These are phyloP conservation scores for Tuctoria greenei DNA, from an alignment of 176 grass and related monocot species.

Conservation along the genomic window DNA sequence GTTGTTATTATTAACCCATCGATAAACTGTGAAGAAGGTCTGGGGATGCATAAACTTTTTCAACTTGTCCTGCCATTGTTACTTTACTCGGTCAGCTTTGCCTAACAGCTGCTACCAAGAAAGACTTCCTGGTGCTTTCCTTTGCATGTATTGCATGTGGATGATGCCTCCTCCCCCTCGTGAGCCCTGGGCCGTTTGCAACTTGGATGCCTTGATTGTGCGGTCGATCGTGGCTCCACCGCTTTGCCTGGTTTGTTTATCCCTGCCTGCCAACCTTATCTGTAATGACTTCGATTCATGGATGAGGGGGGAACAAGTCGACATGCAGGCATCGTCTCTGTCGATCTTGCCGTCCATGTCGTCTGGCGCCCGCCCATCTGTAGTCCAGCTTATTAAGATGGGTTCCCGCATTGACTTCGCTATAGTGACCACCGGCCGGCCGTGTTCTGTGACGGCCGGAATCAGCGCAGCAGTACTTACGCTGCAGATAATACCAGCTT, in stretches of 20 bases:
- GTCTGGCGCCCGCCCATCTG: neutral
- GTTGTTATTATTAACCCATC: neutral
- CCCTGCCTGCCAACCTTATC: constrained; percentile 12
- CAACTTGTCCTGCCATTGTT: neutral
- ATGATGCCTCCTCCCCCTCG: no score
- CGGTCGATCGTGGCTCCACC: no score
- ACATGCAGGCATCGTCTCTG: constrained; percentile 15
- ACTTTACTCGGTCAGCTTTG: constrained; percentile 38
- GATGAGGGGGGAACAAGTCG: neutral
- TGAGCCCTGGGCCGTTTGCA: constrained; percentile 7
- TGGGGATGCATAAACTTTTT: neutral
- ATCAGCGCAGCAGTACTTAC: no score
- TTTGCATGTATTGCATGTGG: constrained; percentile 17
- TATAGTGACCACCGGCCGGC: constrained; percentile 3
- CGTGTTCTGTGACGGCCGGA: neutral
- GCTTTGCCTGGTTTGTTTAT: constrained; percentile 24
- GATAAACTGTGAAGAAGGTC: neutral
- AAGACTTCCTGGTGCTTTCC: neutral
- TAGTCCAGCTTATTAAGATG: neutral
- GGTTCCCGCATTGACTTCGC: constrained; percentile 20
- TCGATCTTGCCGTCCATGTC: neutral
- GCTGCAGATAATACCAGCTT: neutral
- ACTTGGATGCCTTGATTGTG: constrained; percentile 1
- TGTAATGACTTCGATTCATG: neutral
- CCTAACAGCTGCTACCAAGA: neutral